phyloP scores from a whole-genome alignment of 1,284 basidiomycete genomes.

The Trametes hirsuta region DNA sequence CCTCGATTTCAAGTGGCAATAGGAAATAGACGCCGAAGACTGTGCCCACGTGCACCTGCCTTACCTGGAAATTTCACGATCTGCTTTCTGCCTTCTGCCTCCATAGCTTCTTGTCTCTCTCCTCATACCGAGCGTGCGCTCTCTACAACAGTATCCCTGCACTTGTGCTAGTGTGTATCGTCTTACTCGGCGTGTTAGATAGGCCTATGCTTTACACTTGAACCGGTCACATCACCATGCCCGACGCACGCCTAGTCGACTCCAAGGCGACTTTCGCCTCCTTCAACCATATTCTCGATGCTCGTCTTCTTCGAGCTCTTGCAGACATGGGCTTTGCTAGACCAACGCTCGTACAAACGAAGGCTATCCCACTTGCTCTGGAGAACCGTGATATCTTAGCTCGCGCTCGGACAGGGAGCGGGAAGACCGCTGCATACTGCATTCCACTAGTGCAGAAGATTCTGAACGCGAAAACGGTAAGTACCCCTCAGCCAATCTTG shows the following conservation, averaged over 20 bases:
- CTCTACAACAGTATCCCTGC: too few species aligned
- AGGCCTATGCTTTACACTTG: too few species aligned
- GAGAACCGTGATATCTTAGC: slow-evolving; percentile 94
- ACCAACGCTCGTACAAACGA: slow-evolving; percentile 82
- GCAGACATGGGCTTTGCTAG: slow-evolving; percentile 83
- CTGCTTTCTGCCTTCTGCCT: too few species aligned
- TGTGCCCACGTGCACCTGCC: too few species aligned
- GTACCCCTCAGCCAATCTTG: slow-evolving; percentile 36
- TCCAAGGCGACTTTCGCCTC: slow-evolving; percentile 61
- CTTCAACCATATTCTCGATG: slow-evolving; percentile 76
- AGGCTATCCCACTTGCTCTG: slow-evolving; percentile 85
- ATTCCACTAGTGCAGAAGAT: slow-evolving; percentile 93
- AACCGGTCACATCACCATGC: slow-evolving; percentile 24
- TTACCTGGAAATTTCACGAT: too few species aligned
- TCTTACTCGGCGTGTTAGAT: too few species aligned
- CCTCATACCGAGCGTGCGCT: too few species aligned
- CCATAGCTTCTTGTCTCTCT: too few species aligned
- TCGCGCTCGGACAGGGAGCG: slow-evolving; percentile 92
- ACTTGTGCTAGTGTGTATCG: too few species aligned
- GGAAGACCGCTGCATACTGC: slow-evolving; percentile 97
- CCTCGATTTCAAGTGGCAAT: too few species aligned
- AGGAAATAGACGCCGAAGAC: too few species aligned
- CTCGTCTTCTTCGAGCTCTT: slow-evolving; percentile 76
- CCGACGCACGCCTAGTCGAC: slow-evolving; percentile 54
- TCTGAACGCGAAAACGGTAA: slow-evolving; percentile 76